Percentiles rank a stretch among this genome's conserved stretches.
Evolutionary conservation across 257 asterid species (phyloP).

Genomic region (Solanum chaucha): DNA sequence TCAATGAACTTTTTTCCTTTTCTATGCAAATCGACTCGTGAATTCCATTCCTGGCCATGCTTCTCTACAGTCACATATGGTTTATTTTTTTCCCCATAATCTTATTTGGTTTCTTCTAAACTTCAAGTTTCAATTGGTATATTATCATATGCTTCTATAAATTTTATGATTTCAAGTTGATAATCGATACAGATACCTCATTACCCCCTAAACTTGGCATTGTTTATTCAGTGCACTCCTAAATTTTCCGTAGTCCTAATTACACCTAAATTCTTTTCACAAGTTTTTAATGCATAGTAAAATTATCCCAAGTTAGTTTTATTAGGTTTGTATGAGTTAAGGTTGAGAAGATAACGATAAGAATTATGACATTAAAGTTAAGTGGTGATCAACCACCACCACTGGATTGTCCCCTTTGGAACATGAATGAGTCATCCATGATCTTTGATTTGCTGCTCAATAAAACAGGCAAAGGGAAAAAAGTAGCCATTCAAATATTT

Average conservation of each 20-base stretch:
- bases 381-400: neutral
- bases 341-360: neutral
- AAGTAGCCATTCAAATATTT: too few relatives aligned
- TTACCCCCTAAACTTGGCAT: neutral
- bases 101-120: neutral
- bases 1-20: neutral
- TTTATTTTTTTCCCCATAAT: neutral
- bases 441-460: too few relatives aligned
- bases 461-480: too few relatives aligned
- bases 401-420: neutral
- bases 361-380: neutral
- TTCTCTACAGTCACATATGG: neutral
- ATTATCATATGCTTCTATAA: neutral
- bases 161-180: neutral
- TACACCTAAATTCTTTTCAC: neutral
- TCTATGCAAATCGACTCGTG: neutral
- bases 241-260: neutral
- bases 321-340: neutral
- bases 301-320: neutral
- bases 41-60: neutral
- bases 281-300: neutral
- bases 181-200: neutral
- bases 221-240: neutral
- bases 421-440: too few relatives aligned
- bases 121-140: neutral